Base-by-base conservation (phyloP, 2,329 filamentous ascomycete species). In the Fusarium sp. region DNA sequence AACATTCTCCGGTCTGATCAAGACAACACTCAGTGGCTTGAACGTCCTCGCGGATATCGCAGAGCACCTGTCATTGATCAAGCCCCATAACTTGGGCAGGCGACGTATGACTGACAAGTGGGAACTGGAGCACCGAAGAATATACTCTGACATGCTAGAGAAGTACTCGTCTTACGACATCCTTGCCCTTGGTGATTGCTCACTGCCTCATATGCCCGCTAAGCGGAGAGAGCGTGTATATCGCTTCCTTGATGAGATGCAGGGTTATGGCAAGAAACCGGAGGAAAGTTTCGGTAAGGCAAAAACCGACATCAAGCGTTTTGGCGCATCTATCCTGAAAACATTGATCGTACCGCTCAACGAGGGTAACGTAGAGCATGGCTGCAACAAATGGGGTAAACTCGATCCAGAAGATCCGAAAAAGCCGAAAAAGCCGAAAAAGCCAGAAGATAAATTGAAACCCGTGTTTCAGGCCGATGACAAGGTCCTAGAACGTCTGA, bases 251-350 rank as follows among this genome's bases (percentile, higher is more conserved):
- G 68, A 74, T 13, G 59, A 74, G 56, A 46, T 59, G 17, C 72
- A 74, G 44, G 64, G 62, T 7, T 8, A 69, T 63, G 39, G 22
- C 17, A 37, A 37, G 35, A 25, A 13, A 4, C 39, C 27, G 10
- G 50, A 56, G 7, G 39, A 56, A 32, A 65, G 41, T 7, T 30
- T 52, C 2, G 71, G 71, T 3, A 44, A 65, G 43, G 72, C 67
- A 41, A 64, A 54, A 32, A 64, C 70, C 1, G 72, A 74, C 37
- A 47, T 74, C 14, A 74, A 71, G 52, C 71, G 72, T 7, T 56
- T 74, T n/a, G 71, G 70, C 6, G 60, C 72, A 15, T 74, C 67
- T 10, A 43, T 74, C 14, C 37, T 74, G 19, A 19, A 43, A 23
- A 39, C 54, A 9, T 43, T 65, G 7, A 66, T 74, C 19, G 39